Conservation (phyloP, 805 yeast species). For the Blastobotrys mokoenaii region DNA sequence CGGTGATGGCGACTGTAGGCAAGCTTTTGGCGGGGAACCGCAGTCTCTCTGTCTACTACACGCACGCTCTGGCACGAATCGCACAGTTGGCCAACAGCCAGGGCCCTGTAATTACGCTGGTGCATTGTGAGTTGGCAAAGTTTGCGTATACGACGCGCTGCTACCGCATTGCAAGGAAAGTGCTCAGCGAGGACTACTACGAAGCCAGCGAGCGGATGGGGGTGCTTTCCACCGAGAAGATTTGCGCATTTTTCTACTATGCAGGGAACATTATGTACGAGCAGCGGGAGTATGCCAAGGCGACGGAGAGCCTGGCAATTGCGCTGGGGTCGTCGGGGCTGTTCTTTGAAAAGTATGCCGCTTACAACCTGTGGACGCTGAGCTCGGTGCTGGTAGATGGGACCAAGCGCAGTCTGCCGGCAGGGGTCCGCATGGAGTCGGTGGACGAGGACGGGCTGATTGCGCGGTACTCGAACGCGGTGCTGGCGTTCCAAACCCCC, state of each 20-base stretch:
- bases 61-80: background rate
- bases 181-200: background rate
- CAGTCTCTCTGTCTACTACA: too few species aligned
- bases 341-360: background rate
- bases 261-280: slow-evolving; percentile 5
- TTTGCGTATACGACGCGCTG: background rate
- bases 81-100: background rate
- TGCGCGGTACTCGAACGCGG: background rate
- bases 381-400: background rate
- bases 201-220: background rate
- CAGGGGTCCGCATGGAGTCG: background rate
- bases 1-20: too few species aligned
- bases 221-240: background rate
- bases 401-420: background rate
- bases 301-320: slow-evolving; percentile 4
- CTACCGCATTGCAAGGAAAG: background rate
- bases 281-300: slow-evolving; percentile 4
- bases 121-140: slow-evolving; percentile 4
- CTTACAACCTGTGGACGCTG: background rate
- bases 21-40: too few species aligned
- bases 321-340: background rate
- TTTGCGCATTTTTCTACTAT: slow-evolving; percentile 3
- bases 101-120: background rate
- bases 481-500: background rate
- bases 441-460: background rate